A percentile compares a stretch with the other conserved stretches of the same genome.
Conservation (phyloP, 1,284 basidiomycete species). For the Tylopilus sp. region DNA sequence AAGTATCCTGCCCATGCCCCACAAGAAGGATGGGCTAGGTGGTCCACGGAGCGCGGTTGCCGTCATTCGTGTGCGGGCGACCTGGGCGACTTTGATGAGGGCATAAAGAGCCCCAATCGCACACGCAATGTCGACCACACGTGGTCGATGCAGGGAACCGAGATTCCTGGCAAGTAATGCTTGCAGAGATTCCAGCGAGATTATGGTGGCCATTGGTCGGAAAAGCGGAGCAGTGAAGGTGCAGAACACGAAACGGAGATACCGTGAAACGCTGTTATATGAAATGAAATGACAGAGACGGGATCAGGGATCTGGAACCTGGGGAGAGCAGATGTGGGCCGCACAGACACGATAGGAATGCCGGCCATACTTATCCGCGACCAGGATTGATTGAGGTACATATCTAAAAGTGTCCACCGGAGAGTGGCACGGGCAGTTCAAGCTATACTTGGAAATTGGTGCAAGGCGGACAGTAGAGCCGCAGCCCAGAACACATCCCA, state of each 20-base stretch:
- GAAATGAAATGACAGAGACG: not conserved
- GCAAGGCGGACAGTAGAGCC: no score
- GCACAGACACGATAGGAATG: not conserved
- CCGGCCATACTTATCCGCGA: not conserved
- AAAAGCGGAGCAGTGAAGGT: not conserved
- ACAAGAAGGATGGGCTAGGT: constrained; percentile 38
- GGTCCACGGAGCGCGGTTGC: constrained; percentile 48
- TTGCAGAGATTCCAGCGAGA: constrained; percentile 12
- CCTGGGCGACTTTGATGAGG: constrained; percentile 19
- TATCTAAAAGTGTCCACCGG: no score
- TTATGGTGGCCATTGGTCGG: not conserved
- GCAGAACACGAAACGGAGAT: not conserved
- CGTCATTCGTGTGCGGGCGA: constrained; percentile 16
- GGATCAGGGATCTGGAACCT: not conserved
- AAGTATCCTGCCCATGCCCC: constrained; percentile 33
- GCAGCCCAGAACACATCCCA: no score
- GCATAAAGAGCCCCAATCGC: constrained; percentile 24
- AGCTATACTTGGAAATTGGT: no score
- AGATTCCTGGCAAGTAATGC: not conserved
- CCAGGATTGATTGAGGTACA: not conserved
- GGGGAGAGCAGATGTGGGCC: not conserved
- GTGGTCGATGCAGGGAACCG: not conserved
- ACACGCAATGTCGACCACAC: constrained; percentile 8
- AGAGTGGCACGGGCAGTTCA: no score
- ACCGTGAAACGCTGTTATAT: not conserved